phyloP scores from a whole-genome alignment of 257 asterid species.

The Primulina tabacum region DNA sequence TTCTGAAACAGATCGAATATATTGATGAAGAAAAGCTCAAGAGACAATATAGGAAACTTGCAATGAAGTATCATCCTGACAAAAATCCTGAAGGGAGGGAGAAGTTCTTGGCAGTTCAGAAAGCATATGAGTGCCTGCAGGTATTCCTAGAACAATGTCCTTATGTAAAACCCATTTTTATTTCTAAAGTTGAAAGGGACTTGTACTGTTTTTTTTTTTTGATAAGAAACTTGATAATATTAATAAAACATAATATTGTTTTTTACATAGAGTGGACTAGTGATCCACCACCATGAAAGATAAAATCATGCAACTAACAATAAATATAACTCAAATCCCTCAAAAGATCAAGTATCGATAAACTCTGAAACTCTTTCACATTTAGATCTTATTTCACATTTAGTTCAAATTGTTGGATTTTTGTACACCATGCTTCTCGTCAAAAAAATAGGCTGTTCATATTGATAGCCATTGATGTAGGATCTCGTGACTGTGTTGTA shows the following conservation, averaged over 20 bases:
- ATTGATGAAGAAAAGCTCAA: conserved; percentile 98
- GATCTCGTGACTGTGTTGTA: too few relatives aligned
- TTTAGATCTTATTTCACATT: neutral
- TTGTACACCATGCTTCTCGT: neutral
- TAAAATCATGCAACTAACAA: too few relatives aligned
- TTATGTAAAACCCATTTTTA: conserved; percentile 22
- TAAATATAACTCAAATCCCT: too few relatives aligned
- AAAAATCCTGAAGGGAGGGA: conserved; percentile 99
- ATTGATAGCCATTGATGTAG: neutral
- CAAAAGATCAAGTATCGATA: too few relatives aligned
- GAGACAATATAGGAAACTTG: conserved; percentile 94
- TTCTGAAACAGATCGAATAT: conserved; percentile 78
- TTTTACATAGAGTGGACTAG: too few relatives aligned
- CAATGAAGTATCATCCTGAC: conserved; percentile 98
- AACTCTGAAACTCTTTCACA: too few relatives aligned
- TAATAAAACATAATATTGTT: too few relatives aligned
- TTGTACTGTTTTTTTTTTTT: too few relatives aligned
- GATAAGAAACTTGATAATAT: too few relatives aligned
- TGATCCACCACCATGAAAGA: too few relatives aligned
- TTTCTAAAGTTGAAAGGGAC: conserved; percentile 9
- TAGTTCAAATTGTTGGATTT: neutral
- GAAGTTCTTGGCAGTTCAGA: conserved; percentile 94
- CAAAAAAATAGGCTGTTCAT: neutral
- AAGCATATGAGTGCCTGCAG: conserved; percentile 98
- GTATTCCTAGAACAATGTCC: conserved; percentile 37